Evolutionary conservation across 345 rosid species (phyloP).

Genomic region (Euclidium syriacum): DNA sequence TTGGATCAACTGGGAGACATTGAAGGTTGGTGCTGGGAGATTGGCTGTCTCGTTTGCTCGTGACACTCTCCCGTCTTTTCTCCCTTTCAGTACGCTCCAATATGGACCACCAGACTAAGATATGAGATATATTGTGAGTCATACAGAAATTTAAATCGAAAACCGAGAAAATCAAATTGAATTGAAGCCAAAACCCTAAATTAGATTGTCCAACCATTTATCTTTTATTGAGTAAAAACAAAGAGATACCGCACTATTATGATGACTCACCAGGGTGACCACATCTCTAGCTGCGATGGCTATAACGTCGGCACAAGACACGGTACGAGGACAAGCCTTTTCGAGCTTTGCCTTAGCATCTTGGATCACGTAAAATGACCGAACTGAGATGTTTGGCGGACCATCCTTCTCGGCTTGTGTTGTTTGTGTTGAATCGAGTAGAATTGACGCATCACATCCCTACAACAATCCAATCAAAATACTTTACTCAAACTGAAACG

Average conservation of each 20-base stretch:
- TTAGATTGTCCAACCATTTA: no score
- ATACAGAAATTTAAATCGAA: neutral
- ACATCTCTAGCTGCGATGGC: conserved; percentile 81
- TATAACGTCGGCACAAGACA: conserved; percentile 72
- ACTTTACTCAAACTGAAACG: neutral
- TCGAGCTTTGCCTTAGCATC: conserved; percentile 72
- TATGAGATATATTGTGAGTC: neutral
- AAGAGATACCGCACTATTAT: neutral
- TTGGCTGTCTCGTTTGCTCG: conserved; percentile 54
- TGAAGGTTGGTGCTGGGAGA: conserved; percentile 73
- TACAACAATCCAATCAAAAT: conserved; percentile 16
- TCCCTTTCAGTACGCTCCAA: conserved; percentile 66
- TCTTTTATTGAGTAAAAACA: no score
- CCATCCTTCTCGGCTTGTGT: conserved; percentile 88
- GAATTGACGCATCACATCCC: conserved; percentile 86
- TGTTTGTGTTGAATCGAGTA: conserved; percentile 54
- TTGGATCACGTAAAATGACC: conserved; percentile 73
- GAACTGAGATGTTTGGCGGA: conserved; percentile 68
- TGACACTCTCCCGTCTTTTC: conserved; percentile 75
- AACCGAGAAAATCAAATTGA: neutral
- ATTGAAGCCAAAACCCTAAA: neutral
- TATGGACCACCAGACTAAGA: conserved; percentile 68
- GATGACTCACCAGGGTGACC: conserved; percentile 47
- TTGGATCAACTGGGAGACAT: conserved; percentile 58
- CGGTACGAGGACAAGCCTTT: conserved; percentile 51